phyloP scores from a whole-genome alignment of 176 grass and related monocot species.

The Poa annua region DNA sequence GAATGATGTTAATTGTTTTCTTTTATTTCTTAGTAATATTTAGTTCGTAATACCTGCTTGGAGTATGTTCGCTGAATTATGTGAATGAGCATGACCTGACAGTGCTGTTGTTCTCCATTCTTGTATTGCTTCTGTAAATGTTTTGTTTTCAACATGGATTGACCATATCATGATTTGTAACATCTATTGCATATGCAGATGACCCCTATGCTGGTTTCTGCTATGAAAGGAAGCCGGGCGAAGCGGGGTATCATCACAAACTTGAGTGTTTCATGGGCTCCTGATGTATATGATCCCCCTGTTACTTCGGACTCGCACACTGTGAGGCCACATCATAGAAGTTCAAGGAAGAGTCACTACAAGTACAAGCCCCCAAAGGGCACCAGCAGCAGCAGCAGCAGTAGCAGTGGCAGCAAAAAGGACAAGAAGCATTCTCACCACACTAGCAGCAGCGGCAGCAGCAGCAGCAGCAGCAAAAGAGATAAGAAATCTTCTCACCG shows the following conservation, averaged over 20 bases:
- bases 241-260: slow-evolving; percentile 52
- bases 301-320: slow-evolving; percentile 83
- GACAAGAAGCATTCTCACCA: slow-evolving; percentile 67
- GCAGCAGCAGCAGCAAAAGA: slow-evolving; percentile 47
- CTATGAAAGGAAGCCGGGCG: slow-evolving; percentile 80
- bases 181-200: slow-evolving; percentile 45
- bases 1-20: not conserved
- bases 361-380: slow-evolving; percentile 58
- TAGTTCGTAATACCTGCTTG: not conserved
- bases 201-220: slow-evolving; percentile 50
- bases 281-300: slow-evolving; percentile 95
- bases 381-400: slow-evolving; percentile 53
- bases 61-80: not conserved
- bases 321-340: slow-evolving; percentile 49
- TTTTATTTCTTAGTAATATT: not conserved
- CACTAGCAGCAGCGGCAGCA: slow-evolving; percentile 55
- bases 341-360: slow-evolving; percentile 66
- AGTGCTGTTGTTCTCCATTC: not conserved
- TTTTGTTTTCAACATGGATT: not conserved
- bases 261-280: slow-evolving; percentile 80
- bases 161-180: not conserved
- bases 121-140: slow-evolving; percentile 15
- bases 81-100: not conserved
- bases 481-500: slow-evolving; percentile 43
- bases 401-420: slow-evolving; percentile 46